These are phyloP conservation scores for Tuber calosporum DNA, from an alignment of 495 filamentous ascomycete genomes.

Conservation along the genomic window DNA sequence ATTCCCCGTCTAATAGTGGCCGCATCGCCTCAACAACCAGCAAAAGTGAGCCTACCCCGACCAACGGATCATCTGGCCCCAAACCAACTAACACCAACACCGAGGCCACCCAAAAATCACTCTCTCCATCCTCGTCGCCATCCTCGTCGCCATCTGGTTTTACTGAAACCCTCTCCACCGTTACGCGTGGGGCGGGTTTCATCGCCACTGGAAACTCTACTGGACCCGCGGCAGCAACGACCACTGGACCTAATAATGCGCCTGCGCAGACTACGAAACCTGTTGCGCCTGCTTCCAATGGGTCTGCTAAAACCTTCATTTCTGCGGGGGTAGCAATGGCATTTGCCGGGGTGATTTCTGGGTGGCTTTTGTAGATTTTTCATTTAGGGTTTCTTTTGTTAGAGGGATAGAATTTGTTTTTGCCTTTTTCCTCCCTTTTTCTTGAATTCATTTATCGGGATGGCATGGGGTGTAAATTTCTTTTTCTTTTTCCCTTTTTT, in stretches of 20 bases:
- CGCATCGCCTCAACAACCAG: conserved; percentile 27
- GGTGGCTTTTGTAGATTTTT: conserved; percentile 40
- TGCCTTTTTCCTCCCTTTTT: background rate
- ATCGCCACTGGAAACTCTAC: conserved; percentile 24
- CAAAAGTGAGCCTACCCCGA: conserved; percentile 38
- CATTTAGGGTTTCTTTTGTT: conserved; percentile 8
- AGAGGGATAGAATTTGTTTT: background rate
- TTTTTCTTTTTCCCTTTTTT: conserved; percentile 27
- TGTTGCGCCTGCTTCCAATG: background rate
- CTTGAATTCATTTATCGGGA: conserved; percentile 15
- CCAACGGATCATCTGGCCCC: conserved; percentile 25
- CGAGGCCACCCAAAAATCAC: conserved; percentile 40
- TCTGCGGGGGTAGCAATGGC: conserved; percentile 24
- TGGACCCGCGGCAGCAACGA: background rate
- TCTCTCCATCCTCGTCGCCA: conserved; percentile 33
- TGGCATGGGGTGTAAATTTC: conserved; percentile 21
- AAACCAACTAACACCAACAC: conserved; percentile 33
- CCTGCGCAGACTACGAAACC: conserved; percentile 15
- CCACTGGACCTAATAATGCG: background rate
- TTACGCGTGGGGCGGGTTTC: conserved; percentile 16
- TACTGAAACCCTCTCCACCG: conserved; percentile 19
- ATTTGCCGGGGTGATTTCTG: conserved; percentile 36
- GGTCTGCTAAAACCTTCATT: background rate
- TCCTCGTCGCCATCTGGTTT: conserved; percentile 28
- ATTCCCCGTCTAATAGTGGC: conserved; percentile 44